phyloP scores from a whole-genome alignment of 2,329 filamentous ascomycete genomes.

The Colletotrichum sp. region DNA sequence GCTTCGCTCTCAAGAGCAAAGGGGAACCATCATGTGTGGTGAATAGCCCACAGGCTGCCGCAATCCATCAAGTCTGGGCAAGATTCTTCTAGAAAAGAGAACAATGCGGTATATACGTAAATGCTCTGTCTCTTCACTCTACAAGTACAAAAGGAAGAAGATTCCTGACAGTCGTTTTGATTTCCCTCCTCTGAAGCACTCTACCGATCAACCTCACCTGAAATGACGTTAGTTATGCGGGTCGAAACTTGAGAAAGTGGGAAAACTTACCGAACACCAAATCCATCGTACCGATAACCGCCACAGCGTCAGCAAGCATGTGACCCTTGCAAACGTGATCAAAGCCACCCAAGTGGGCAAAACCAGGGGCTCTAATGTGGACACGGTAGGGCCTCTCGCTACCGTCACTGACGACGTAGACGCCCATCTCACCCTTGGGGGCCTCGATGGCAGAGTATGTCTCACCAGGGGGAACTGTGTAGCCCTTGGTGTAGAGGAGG shows the following conservation, averaged over 20 bases:
- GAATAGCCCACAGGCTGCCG: not conserved
- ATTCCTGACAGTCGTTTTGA: conserved; percentile 17
- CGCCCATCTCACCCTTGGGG: conserved; percentile 99
- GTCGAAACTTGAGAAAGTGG: not conserved
- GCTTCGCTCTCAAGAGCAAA: not conserved
- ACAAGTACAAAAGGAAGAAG: conserved; percentile 27
- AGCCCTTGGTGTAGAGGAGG: conserved; percentile 97
- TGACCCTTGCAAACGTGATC: conserved; percentile 94
- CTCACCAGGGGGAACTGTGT: conserved; percentile 94
- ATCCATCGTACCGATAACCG: conserved; percentile 92
- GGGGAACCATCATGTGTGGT: not conserved
- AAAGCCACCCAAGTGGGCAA: conserved; percentile 92
- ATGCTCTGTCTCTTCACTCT: conserved; percentile 26
- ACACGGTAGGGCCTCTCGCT: conserved; percentile 96
- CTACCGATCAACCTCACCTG: conserved; percentile 68
- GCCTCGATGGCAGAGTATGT: conserved; percentile 98
- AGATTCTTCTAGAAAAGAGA: conserved; percentile 20
- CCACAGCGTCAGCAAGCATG: conserved; percentile 93
- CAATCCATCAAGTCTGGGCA: not conserved
- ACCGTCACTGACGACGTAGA: conserved; percentile 94
- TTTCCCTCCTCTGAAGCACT: conserved; percentile 19
- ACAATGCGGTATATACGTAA: conserved; percentile 27
- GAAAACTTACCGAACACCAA: conserved; percentile 77
- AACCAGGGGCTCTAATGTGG: conserved; percentile 96
- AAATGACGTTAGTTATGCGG: conserved; percentile 35